Conservation (phyloP, 2,329 filamentous ascomycete species). For the Cladosporium sp. region DNA sequence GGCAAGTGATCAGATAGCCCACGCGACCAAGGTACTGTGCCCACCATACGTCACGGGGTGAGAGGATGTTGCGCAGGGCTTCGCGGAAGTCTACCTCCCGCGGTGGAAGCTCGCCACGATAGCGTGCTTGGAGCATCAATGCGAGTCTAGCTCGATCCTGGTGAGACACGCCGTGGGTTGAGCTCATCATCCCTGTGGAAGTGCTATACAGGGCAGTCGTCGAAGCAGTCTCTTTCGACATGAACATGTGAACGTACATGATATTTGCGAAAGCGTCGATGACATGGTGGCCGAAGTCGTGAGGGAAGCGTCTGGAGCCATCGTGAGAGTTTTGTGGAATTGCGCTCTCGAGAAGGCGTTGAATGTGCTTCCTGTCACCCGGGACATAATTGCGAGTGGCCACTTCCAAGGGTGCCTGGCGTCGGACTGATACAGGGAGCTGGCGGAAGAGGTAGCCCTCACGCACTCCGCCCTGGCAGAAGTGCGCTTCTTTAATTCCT, state of each 20-base stretch:
- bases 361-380: conserved; percentile 11
- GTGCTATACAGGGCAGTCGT: conserved; percentile 70
- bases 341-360: conserved; percentile 41
- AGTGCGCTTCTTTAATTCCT: conserved; percentile 68
- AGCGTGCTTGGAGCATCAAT: conserved; percentile 70
- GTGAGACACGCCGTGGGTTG: conserved; percentile 73
- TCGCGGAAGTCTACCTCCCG: conserved; percentile 55
- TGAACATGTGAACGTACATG: conserved; percentile 51
- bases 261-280: conserved; percentile 60
- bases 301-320: conserved; percentile 41
- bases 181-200: conserved; percentile 65
- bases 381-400: conserved; percentile 54
- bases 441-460: conserved; percentile 79
- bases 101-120: conserved; percentile 65
- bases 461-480: conserved; percentile 84
- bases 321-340: conserved; percentile 45
- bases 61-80: conserved; percentile 56
- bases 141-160: conserved; percentile 68
- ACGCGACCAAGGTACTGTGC: conserved; percentile 63
- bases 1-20: conserved; percentile 56
- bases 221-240: conserved; percentile 53
- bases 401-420: conserved; percentile 63
- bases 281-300: conserved; percentile 34
- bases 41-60: conserved; percentile 61
- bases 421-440: conserved; percentile 51